Evolutionary conservation across 768 basidiomycete species (phyloP).

Genomic region (Mycena galericulata): DNA sequence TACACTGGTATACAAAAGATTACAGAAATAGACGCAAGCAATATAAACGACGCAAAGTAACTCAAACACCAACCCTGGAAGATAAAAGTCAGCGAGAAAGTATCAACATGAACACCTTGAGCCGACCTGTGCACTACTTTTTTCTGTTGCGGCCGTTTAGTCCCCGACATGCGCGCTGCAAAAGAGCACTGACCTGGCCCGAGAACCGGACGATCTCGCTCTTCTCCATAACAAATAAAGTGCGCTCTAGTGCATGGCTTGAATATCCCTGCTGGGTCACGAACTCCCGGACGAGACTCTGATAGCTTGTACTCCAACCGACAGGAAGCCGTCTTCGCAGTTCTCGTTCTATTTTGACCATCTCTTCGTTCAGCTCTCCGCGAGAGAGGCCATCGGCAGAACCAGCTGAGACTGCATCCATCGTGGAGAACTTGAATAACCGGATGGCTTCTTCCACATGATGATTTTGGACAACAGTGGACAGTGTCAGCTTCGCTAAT

Average conservation of each 20-base stretch:
- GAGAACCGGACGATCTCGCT: conserved; percentile 94
- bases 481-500: conserved; percentile 92
- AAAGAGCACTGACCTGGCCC: conserved; percentile 60
- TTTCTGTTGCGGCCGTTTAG: conserved; percentile 14
- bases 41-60: conserved; percentile 1
- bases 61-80: conserved; percentile 32
- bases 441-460: conserved; percentile 99
- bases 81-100: conserved; percentile 56
- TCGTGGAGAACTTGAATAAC: conserved; percentile 97
- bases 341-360: conserved; percentile 90
- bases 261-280: conserved; percentile 93
- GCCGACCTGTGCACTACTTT: conserved; percentile 17
- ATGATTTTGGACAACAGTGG: conserved; percentile 86
- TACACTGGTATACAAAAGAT: conserved; percentile 20
- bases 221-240: conserved; percentile 93
- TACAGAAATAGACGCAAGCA: conserved; percentile 9
- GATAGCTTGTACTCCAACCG: conserved; percentile 97
- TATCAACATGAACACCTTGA: background rate
- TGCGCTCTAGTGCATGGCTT: conserved; percentile 90
- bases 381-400: conserved; percentile 93
- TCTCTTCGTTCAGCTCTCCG: conserved; percentile 93
- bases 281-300: conserved; percentile 92
- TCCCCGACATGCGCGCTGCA: background rate
- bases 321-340: conserved; percentile 85
- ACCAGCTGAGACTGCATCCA: conserved; percentile 98